Conservation (phyloP, 441 rosid genomes). For the Melastoma candidum region DNA sequence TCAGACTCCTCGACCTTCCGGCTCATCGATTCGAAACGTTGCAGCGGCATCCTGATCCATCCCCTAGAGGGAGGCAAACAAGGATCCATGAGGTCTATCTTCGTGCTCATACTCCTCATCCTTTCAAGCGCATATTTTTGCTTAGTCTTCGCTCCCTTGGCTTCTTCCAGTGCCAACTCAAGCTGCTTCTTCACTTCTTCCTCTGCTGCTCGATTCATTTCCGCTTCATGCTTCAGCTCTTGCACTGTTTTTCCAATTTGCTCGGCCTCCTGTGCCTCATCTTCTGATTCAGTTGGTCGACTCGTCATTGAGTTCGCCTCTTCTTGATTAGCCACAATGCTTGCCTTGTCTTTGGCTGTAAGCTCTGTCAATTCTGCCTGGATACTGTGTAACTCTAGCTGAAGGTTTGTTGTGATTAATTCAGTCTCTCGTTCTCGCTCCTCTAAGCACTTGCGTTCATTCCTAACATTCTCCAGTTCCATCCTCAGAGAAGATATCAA, state of each 20-base stretch:
- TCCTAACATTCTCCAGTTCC: too few relatives aligned
- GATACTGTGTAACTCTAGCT: not conserved
- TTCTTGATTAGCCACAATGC: not conserved
- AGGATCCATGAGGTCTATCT: conserved; percentile 8
- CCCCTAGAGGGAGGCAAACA: conserved; percentile 15
- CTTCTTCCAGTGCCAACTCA: conserved; percentile 25
- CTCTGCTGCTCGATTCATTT: conserved; percentile 20
- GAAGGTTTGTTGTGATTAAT: conserved; percentile 11
- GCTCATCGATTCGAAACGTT: conserved; percentile 44
- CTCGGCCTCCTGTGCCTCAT: conserved; percentile 42
- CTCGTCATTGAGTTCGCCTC: conserved; percentile 2
- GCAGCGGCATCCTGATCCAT: conserved; percentile 39
- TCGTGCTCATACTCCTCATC: conserved; percentile 37
- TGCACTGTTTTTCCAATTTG: conserved; percentile 28
- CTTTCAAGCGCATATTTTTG: conserved; percentile 39
- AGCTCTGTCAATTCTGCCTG: not conserved
- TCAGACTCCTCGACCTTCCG: conserved; percentile 42
- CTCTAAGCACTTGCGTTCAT: too few relatives aligned
- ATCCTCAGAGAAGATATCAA: too few relatives aligned
- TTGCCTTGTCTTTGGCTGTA: too few relatives aligned
- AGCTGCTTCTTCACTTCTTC: conserved; percentile 15
- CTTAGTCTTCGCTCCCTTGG: conserved; percentile 37
- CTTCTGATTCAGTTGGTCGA: conserved; percentile 26
- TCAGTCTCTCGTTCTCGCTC: conserved; percentile 24
- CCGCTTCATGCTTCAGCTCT: conserved; percentile 34